Evolutionary conservation across 192 early-diverging fungal genomes (phyloP), one percentile per base, ranked within the genome.

Genomic region (Podila minutissima): DNA sequence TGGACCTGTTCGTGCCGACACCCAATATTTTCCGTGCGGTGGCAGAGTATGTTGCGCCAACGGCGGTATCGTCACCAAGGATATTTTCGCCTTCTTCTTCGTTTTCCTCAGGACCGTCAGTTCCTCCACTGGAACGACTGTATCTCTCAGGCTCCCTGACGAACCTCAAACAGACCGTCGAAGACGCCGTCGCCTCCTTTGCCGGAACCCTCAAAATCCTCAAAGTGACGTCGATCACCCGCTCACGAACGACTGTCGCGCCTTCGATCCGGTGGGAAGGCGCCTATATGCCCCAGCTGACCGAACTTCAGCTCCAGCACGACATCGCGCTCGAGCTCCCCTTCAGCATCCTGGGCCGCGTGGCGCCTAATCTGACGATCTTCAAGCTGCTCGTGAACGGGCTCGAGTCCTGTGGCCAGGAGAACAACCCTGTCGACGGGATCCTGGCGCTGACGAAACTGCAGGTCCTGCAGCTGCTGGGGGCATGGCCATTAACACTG

Each of bases 281-380:
- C 7, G 31, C 68, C 9, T 22, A 51, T 20, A 67, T 81, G 62
- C 77, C 77, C 4, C 69, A 71, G 37, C 57, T 81, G 28, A 50
- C 57, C 3, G 77, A 81, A 22, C 70, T 81, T 0, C 77, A 73
- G n/a, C 62, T 81, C 10, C 67, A 81, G 2, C 64, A 71, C 9
- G 77, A 81, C 31, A 81, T 81, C 64, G 71, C 71, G 2, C 77
- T 73, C n/a, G 77, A 73, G 57, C 68, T 81, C 32, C 38, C 49
- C 6, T 81, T 81, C 49, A 35, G 55, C 17, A 46, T 73, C 2
- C 35, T 81, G 28, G 26, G 11, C 28, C 31, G 49, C 1, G 64
- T 60, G 10, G 72, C 70, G 26, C 77, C 77, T 1, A 68, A 81
- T 26, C 71, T 81, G 10, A 24, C 28, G 2, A 51, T 59, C 0